These are phyloP conservation scores for Leucogyrophana mollusca DNA, from an alignment of 768 basidiomycete genomes.

Conservation along the genomic window DNA sequence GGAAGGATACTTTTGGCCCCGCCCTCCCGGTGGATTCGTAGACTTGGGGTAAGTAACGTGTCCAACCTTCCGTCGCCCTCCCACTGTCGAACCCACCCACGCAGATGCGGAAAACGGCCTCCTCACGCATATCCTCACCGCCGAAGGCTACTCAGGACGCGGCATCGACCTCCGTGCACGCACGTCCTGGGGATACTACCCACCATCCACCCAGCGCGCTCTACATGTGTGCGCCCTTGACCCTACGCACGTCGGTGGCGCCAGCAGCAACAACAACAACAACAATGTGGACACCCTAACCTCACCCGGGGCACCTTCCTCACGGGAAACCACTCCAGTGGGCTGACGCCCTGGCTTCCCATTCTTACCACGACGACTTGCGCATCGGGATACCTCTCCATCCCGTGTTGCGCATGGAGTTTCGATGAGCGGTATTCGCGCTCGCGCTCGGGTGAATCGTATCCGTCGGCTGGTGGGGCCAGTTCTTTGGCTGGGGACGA, in stretches of 20 bases:
- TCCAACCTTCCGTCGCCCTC: neutral
- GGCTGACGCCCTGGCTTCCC: slow-evolving; percentile 93
- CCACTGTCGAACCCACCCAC: neutral
- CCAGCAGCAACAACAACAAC: neutral
- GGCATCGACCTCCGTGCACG: slow-evolving; percentile 88
- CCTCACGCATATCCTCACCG: slow-evolving; percentile 89
- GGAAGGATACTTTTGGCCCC: slow-evolving; percentile 71
- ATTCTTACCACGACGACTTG: slow-evolving; percentile 71
- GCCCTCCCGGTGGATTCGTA: slow-evolving; percentile 81
- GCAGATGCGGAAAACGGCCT: slow-evolving; percentile 91
- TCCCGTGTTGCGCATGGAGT: too few species aligned
- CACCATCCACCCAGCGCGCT: too few species aligned
- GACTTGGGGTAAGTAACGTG: slow-evolving; percentile 72
- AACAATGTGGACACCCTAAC: slow-evolving; percentile 22
- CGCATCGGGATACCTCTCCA: too few species aligned
- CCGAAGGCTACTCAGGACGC: too few species aligned
- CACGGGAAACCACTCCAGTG: slow-evolving; percentile 95
- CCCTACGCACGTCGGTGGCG: slow-evolving; percentile 51
- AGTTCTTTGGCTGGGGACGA: slow-evolving; percentile 77
- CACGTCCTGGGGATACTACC: slow-evolving; percentile 81
- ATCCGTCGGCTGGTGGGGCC: slow-evolving; percentile 84
- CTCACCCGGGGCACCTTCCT: slow-evolving; percentile 61
- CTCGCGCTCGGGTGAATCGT: too few species aligned
- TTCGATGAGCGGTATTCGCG: too few species aligned
- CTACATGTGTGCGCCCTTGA: slow-evolving; percentile 74